Evolutionary conservation across 805 yeast species (phyloP).

Genomic region (Kodamaea hsintzibuensis): DNA sequence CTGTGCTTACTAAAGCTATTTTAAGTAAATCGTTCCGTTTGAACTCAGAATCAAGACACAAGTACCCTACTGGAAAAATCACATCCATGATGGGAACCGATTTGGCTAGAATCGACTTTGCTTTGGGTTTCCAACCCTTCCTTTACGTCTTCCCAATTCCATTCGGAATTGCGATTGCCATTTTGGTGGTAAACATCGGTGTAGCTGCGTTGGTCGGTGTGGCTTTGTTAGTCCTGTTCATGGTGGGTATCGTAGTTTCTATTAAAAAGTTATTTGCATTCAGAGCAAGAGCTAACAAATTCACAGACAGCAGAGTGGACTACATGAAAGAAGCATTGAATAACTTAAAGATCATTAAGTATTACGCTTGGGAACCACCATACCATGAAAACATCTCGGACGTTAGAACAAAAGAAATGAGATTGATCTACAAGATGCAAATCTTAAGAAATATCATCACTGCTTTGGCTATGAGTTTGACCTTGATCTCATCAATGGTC

Average conservation of each 20-base stretch:
- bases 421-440: slow-evolving; percentile 61
- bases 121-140: slow-evolving; percentile 30
- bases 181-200: slow-evolving; percentile 25
- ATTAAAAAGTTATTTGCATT: slow-evolving; percentile 54
- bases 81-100: slow-evolving; percentile 32
- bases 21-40: slow-evolving; percentile 25
- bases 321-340: slow-evolving; percentile 76
- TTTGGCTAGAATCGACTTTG: slow-evolving; percentile 28
- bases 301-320: slow-evolving; percentile 76
- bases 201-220: slow-evolving; percentile 27
- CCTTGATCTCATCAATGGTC: slow-evolving; percentile 71
- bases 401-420: slow-evolving; percentile 64
- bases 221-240: slow-evolving; percentile 21
- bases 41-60: slow-evolving; percentile 20
- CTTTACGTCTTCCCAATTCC: slow-evolving; percentile 25
- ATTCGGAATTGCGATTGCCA: slow-evolving; percentile 24
- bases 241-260: slow-evolving; percentile 45
- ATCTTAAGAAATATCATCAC: slow-evolving; percentile 60
- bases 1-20: slow-evolving; percentile 26
- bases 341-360: slow-evolving; percentile 80
- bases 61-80: slow-evolving; percentile 23
- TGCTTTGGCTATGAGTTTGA: slow-evolving; percentile 66
- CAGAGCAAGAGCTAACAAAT: slow-evolving; percentile 47
- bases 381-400: slow-evolving; percentile 59
- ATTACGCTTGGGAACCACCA: slow-evolving; percentile 89